A percentile compares a stretch with the other conserved stretches of the same genome.
Conservation (phyloP, 1,284 basidiomycete species). For the Amylostereum areolatum region DNA sequence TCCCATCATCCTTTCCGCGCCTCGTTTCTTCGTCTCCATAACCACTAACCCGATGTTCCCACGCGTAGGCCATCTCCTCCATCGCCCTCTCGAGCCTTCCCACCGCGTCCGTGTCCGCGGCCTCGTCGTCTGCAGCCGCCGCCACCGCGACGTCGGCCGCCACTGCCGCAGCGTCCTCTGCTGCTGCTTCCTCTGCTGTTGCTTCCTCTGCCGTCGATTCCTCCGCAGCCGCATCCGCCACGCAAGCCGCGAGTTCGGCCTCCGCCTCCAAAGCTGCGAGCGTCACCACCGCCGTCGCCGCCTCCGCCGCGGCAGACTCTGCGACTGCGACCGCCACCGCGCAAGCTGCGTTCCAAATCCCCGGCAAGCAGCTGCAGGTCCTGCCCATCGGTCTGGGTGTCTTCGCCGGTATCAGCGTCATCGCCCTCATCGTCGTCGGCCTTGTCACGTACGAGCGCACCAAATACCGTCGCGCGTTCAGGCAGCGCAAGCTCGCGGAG, state of each 20-base stretch:
- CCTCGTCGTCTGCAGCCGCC: conserved; percentile 7
- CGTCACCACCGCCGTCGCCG: conserved; percentile 9
- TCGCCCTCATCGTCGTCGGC: conserved; percentile 72
- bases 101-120: conserved; percentile 1
- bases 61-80: conserved; percentile 3
- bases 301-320: conserved; percentile 33
- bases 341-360: conserved; percentile 48
- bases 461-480: conserved; percentile 75
- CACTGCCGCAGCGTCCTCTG: conserved; percentile 1
- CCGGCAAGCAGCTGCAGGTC: conserved; percentile 67
- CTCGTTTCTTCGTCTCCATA: no score
- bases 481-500: conserved; percentile 69
- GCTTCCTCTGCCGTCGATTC: conserved; percentile 3
- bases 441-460: conserved; percentile 79
- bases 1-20: no score
- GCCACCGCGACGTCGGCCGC: conserved; percentile 1
- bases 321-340: conserved; percentile 29
- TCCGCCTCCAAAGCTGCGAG: conserved; percentile 13
- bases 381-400: conserved; percentile 76
- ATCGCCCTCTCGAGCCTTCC: conserved; percentile 5
- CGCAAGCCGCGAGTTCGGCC: conserved; percentile 12
- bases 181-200: conserved; percentile 1
- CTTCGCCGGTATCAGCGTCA: conserved; percentile 75
- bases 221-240: conserved; percentile 10
- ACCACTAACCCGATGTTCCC: no score